Evolutionary conservation across 441 rosid species (phyloP).

Genomic region (Daphne laureola): DNA sequence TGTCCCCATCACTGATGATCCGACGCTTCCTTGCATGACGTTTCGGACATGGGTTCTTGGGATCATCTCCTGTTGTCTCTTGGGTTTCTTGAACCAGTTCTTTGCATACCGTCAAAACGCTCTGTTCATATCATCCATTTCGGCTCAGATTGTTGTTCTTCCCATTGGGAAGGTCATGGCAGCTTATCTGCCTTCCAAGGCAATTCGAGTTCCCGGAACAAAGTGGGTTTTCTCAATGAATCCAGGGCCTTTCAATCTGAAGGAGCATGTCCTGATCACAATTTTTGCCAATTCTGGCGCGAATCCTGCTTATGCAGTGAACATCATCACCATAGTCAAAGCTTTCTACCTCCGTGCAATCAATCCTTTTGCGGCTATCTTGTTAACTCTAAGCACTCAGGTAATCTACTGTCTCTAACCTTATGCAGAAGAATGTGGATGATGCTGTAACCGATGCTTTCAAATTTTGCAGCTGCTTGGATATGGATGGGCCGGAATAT

Average conservation of each 20-base stretch:
- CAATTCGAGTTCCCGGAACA: constrained; percentile 18
- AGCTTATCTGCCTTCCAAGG: constrained; percentile 20
- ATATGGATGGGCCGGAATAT: constrained; percentile 43
- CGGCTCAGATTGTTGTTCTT: constrained; percentile 37
- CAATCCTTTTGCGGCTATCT: constrained; percentile 28
- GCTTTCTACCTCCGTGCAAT: constrained; percentile 30
- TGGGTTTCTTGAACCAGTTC: constrained; percentile 39
- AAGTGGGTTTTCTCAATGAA: constrained; percentile 33
- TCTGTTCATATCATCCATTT: constrained; percentile 24
- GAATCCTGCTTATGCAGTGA: constrained; percentile 20
- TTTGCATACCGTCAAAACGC: constrained; percentile 32
- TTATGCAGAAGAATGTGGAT: too few relatives aligned
- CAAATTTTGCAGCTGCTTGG: constrained; percentile 32
- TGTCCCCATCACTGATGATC: constrained; percentile 36
- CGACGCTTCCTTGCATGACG: constrained; percentile 38
- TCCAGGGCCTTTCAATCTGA: constrained; percentile 45
- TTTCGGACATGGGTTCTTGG: constrained; percentile 42
- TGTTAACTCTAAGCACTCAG: constrained; percentile 39
- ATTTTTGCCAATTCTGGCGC: constrained; percentile 39
- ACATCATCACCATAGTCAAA: constrained; percentile 29
- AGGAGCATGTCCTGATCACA: constrained; percentile 44
- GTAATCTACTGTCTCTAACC: constrained; percentile 5
- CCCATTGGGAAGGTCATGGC: constrained; percentile 51
- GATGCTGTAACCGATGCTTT: neutral
- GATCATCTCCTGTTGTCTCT: constrained; percentile 23